Conservation (phyloP, 192 early-diverging fungal genomes). For the Gigaspora rosea region DNA sequence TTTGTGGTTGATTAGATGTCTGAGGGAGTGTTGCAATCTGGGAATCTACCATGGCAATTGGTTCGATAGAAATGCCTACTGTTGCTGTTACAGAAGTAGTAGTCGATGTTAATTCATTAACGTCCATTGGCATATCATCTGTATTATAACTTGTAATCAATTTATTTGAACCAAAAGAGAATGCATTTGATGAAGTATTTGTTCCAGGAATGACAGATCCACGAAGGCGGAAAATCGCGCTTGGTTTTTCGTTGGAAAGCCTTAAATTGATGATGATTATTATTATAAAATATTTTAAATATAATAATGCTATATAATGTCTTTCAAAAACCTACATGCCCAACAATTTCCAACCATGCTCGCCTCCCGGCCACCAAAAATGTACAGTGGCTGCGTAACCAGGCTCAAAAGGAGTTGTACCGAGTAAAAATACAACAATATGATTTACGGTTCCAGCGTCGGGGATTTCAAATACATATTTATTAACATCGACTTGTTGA, state of each 20-base stretch:
- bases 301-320: no score
- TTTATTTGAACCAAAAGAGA: background rate
- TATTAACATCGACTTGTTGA: constrained; percentile 82
- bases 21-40: constrained; percentile 50
- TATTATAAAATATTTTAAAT: background rate
- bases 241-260: constrained; percentile 82
- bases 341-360: constrained; percentile 67
- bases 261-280: constrained; percentile 31
- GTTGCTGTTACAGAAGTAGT: constrained; percentile 54
- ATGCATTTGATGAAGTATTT: background rate
- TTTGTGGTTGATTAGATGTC: no score
- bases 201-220: constrained; percentile 20
- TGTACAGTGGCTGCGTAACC: constrained; percentile 95
- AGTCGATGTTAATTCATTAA: constrained; percentile 24
- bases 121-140: constrained; percentile 40
- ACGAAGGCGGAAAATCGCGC: constrained; percentile 75
- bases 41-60: constrained; percentile 68
- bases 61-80: constrained; percentile 94
- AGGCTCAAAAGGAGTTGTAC: constrained; percentile 81
- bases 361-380: constrained; percentile 81
- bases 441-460: constrained; percentile 91
- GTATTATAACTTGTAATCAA: constrained; percentile 15
- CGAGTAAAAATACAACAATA: constrained; percentile 91
- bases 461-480: constrained; percentile 88
- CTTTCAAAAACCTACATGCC: constrained; percentile 54